Percentiles rank a stretch among this genome's conserved stretches.
These are phyloP conservation scores for Tympanopsis confertula DNA, from an alignment of 2,329 filamentous ascomycete species.

Conservation along the genomic window DNA sequence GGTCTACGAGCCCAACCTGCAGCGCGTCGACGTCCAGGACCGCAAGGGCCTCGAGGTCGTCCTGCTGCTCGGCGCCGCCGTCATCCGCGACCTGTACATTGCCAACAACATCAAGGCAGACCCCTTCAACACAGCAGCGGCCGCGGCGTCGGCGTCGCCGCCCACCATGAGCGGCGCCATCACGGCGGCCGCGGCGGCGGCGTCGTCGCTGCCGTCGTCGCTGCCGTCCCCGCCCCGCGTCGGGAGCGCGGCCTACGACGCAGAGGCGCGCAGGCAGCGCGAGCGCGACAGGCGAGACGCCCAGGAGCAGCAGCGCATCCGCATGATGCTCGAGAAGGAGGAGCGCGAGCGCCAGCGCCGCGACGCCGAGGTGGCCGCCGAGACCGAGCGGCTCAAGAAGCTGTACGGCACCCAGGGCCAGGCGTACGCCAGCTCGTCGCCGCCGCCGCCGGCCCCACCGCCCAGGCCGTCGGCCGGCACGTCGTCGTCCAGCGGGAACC, in stretches of 20 bases:
- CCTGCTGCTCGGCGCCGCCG: conserved; percentile 50
- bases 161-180: conserved; percentile 28
- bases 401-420: conserved; percentile 52
- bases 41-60: conserved; percentile 84
- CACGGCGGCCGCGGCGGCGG: conserved; percentile 15
- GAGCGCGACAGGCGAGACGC: conserved; percentile 44
- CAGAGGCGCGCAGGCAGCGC: conserved; percentile 36
- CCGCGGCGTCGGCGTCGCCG: conserved; percentile 11
- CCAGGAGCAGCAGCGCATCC: conserved; percentile 42
- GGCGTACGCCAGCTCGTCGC: conserved; percentile 11
- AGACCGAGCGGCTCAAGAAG: conserved; percentile 69
- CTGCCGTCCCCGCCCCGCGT: conserved; percentile 15
- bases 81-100: conserved; percentile 55
- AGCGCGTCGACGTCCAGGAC: conserved; percentile 84
- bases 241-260: conserved; percentile 39
- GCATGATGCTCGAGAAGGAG: conserved; percentile 56
- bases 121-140: conserved; percentile 59
- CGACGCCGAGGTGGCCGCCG: conserved; percentile 55
- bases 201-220: conserved; percentile 21
- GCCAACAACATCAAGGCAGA: conserved; percentile 47
- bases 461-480: neutral
- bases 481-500: neutral
- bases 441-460: neutral
- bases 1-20: conserved; percentile 86
- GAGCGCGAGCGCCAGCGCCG: conserved; percentile 44